Percentiles rank a stretch among this genome's conserved stretches.
Evolutionary conservation across 305 asterid genomes (phyloP).

Genomic region (Fraxinus greggii): DNA sequence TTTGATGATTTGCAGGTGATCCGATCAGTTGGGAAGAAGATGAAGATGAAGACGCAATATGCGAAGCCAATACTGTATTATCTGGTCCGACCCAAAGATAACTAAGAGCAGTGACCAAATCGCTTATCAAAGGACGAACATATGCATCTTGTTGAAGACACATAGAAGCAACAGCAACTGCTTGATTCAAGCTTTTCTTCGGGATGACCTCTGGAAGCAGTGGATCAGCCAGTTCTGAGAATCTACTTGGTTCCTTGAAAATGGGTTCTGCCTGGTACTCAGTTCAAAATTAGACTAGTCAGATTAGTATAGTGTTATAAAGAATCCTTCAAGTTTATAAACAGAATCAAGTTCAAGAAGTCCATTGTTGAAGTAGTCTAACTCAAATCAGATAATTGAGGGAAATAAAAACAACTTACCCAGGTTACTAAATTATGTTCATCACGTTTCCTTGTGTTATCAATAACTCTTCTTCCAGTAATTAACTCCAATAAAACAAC

Average conservation of each 20-base stretch:
- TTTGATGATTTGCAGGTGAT: neutral
- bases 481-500: constrained; percentile 78
- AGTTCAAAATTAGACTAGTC: neutral
- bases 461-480: constrained; percentile 71
- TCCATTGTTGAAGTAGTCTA: neutral
- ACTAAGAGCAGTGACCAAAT: constrained; percentile 83
- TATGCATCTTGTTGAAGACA: constrained; percentile 69
- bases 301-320: neutral
- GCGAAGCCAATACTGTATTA: neutral
- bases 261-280: constrained; percentile 61
- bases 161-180: constrained; percentile 78
- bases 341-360: neutral
- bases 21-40: constrained; percentile 16
- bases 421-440: constrained; percentile 64
- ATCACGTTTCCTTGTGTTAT: constrained; percentile 33
- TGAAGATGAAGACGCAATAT: constrained; percentile 16
- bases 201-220: constrained; percentile 54
- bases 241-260: constrained; percentile 56
- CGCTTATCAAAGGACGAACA: constrained; percentile 69
- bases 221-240: constrained; percentile 65
- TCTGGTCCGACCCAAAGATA: constrained; percentile 43
- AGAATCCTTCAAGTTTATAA: neutral
- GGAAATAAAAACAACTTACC: constrained; percentile 39
- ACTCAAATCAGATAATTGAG: neutral
- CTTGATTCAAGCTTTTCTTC: constrained; percentile 66